phyloP scores from a whole-genome alignment of 2,329 filamentous ascomycete genomes.

The Akanthomyces dipterigenus region DNA sequence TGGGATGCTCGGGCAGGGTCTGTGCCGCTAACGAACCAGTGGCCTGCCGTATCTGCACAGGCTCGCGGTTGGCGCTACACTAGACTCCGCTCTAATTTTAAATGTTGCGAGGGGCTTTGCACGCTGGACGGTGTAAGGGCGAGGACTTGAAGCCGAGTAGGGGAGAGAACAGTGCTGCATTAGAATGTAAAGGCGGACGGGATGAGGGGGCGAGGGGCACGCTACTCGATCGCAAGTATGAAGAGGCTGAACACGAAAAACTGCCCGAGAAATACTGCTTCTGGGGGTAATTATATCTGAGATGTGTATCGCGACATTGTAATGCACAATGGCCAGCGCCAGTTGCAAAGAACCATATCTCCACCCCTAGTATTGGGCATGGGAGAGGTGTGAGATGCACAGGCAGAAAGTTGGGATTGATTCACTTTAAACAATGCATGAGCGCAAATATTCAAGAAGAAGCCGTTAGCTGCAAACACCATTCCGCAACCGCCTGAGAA shows the following conservation, averaged over 20 bases:
- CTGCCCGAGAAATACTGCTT: not conserved
- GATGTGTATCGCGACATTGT: not conserved
- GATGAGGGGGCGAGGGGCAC: too few species aligned
- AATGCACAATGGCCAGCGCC: not conserved
- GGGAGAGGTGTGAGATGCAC: not conserved
- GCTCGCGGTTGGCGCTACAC: not conserved
- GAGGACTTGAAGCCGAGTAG: not conserved
- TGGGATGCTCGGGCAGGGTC: not conserved
- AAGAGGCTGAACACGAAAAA: not conserved
- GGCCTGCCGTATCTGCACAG: not conserved
- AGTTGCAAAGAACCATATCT: not conserved
- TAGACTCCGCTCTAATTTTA: constrained; percentile 12
- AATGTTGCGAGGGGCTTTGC: not conserved
- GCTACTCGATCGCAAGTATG: not conserved
- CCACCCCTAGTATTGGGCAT: too few species aligned
- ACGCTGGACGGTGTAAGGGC: not conserved
- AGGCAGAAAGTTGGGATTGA: not conserved
- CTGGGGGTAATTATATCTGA: not conserved
- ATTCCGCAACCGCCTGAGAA: not conserved
- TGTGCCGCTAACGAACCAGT: not conserved
- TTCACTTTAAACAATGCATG: not conserved
- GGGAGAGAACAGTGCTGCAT: not conserved
- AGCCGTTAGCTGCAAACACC: not conserved
- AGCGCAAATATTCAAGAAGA: not conserved
- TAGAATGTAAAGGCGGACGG: too few species aligned